A percentile compares a stretch with the other conserved stretches of the same genome.
Evolutionary conservation across 495 filamentous ascomycete species (phyloP).

Genomic region (Bathelium albidoporum): DNA sequence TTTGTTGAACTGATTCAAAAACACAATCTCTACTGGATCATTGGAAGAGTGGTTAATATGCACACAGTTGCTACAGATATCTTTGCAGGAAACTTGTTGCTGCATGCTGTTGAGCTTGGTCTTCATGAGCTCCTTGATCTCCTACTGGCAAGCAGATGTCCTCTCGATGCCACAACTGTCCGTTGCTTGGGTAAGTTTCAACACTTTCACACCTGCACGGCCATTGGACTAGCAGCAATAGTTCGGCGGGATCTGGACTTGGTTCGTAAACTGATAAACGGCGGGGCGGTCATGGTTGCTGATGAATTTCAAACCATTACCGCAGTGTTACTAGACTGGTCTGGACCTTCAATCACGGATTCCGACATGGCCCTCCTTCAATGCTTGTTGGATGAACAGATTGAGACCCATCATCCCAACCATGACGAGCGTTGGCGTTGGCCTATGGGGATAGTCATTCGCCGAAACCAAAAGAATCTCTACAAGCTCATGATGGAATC

Average conservation of each 20-base stretch:
- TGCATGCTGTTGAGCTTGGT: background rate
- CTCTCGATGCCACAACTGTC: background rate
- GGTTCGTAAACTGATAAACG: background rate
- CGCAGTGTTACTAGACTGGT: too few species aligned
- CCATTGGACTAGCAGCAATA: background rate
- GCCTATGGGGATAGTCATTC: background rate
- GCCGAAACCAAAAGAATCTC: background rate
- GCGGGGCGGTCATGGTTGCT: too few species aligned
- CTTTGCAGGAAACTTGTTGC: background rate
- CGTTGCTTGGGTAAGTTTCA: too few species aligned
- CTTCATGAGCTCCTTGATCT: background rate
- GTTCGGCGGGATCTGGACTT: background rate
- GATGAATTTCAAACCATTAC: too few species aligned
- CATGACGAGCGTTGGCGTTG: background rate
- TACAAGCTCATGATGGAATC: background rate
- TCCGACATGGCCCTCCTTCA: background rate
- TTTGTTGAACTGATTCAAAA: background rate
- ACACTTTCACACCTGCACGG: too few species aligned
- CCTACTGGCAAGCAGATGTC: background rate
- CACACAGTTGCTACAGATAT: conserved; percentile 1
- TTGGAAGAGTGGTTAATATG: background rate
- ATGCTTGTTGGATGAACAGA: background rate
- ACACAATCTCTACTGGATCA: background rate
- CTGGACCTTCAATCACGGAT: background rate
- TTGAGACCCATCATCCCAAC: background rate